phyloP scores from a whole-genome alignment of 1,284 basidiomycete genomes.

The Naganishia sp. region DNA sequence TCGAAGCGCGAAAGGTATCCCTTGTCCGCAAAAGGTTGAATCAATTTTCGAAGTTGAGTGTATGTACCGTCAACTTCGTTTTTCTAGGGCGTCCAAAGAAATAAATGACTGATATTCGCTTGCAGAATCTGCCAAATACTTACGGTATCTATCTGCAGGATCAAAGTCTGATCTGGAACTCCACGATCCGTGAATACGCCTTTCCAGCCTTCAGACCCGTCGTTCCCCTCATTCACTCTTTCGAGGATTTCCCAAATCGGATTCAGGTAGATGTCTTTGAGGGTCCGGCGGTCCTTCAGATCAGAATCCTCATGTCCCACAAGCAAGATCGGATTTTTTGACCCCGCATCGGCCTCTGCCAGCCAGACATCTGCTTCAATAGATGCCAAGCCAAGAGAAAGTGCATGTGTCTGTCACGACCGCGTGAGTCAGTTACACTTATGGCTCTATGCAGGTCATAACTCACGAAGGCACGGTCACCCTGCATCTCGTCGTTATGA shows the following conservation, averaged over 20 bases:
- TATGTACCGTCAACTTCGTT: conserved; percentile 39
- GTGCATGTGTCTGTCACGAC: conserved; percentile 36
- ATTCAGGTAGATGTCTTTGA: conserved; percentile 39
- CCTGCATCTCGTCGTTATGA: conserved; percentile 47
- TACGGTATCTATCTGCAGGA: conserved; percentile 42
- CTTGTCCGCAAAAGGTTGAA: conserved; percentile 38
- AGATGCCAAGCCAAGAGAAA: conserved; percentile 37
- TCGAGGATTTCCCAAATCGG: conserved; percentile 39
- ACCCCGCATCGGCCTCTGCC: conserved; percentile 8
- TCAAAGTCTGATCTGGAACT: conserved; percentile 29
- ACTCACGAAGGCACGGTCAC: conserved; percentile 39
- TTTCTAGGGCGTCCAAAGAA: conserved; percentile 7
- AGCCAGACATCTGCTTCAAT: conserved; percentile 43
- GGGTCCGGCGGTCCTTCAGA: conserved; percentile 34
- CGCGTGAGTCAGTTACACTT: neutral
- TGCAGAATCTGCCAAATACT: conserved; percentile 11
- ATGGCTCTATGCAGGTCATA: neutral
- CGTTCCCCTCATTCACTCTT: conserved; percentile 33
- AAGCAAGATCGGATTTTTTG: conserved; percentile 25
- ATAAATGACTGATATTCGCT: neutral
- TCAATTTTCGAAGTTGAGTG: conserved; percentile 36
- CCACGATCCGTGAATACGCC: conserved; percentile 34
- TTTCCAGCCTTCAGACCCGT: conserved; percentile 17
- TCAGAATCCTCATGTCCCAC: conserved; percentile 38
- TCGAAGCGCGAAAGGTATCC: conserved; percentile 40